Conservation (phyloP, 768 basidiomycete genomes). For the Sistotremastrum niveocremeum region DNA sequence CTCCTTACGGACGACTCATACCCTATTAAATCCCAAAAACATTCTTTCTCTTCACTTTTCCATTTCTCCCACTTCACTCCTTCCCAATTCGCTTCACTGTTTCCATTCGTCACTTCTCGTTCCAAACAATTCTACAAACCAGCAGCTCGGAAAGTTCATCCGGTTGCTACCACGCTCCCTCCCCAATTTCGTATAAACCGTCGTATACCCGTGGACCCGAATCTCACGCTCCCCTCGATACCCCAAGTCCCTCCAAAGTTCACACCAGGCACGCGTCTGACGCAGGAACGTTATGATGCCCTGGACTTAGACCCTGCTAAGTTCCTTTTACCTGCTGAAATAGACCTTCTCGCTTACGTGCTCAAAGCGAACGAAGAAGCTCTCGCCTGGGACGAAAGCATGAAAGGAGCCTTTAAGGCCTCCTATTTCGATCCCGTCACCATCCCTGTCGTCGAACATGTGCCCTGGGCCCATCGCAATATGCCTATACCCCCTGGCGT, state of each 20-base stretch:
- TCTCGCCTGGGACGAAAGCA: slow-evolving; percentile 26
- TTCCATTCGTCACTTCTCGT: too few species aligned
- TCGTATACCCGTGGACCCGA: slow-evolving; percentile 7
- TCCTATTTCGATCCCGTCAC: slow-evolving; percentile 17
- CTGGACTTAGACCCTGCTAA: slow-evolving; percentile 5
- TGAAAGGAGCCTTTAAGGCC: slow-evolving; percentile 20
- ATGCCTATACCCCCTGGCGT: slow-evolving; percentile 14
- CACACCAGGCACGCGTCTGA: slow-evolving; percentile 5
- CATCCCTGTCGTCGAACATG: slow-evolving; percentile 20
- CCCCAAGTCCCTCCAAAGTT: slow-evolving; percentile 5
- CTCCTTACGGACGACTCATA: too few species aligned
- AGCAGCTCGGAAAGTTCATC: slow-evolving; percentile 8
- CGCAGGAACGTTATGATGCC: slow-evolving; percentile 5
- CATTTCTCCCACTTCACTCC: too few species aligned
- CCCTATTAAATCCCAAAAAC: too few species aligned
- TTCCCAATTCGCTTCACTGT: too few species aligned
- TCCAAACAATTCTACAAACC: too few species aligned
- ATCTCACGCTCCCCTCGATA: slow-evolving; percentile 5
- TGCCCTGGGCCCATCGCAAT: slow-evolving; percentile 16
- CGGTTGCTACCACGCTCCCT: slow-evolving; percentile 10
- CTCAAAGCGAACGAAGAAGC: slow-evolving; percentile 18
- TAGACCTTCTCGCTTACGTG: slow-evolving; percentile 19
- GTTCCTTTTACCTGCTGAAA: slow-evolving; percentile 23
- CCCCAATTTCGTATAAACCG: slow-evolving; percentile 10
- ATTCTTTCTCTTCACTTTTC: too few species aligned